A percentile compares a stretch with the other conserved stretches of the same genome.
Conservation (phyloP, 129 eudicot species). For the Logfia minima region DNA sequence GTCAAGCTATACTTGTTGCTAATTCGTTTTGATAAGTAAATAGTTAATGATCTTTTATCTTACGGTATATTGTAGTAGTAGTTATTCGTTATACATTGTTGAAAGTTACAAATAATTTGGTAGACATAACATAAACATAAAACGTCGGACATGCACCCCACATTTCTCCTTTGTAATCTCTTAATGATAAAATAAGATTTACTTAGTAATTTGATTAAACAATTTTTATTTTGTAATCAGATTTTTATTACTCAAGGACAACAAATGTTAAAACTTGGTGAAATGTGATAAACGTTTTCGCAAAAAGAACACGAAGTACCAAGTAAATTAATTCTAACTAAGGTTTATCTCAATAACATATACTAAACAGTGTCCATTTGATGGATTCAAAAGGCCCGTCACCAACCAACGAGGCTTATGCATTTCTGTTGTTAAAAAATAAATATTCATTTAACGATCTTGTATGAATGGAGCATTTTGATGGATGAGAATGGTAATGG, state of each 20-base stretch:
- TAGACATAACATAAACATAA: neutral
- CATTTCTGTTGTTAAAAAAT: too few species aligned
- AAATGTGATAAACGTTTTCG: too few species aligned
- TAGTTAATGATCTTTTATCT: too few species aligned
- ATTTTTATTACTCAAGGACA: neutral
- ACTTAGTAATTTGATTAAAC: too few species aligned
- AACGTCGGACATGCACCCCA: neutral
- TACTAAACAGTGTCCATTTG: too few species aligned
- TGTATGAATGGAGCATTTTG: too few species aligned
- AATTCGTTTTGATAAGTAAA: conserved; percentile 51
- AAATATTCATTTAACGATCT: too few species aligned
- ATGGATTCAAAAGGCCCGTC: neutral
- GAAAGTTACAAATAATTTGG: neutral
- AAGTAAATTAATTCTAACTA: too few species aligned
- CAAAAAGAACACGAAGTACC: neutral
- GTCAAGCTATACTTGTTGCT: conserved; percentile 94
- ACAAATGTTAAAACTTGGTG: neutral
- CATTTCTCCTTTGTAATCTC: too few species aligned
- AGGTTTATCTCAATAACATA: too few species aligned
- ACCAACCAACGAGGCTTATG: neutral
- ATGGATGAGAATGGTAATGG: too few species aligned
- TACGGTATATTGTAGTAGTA: neutral
- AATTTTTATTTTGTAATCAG: neutral
- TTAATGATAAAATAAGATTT: too few species aligned
- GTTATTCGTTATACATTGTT: neutral